Percentiles rank a stretch among this genome's conserved stretches.
These are phyloP conservation scores for Microsporum audouinii DNA, from an alignment of 2,329 filamentous ascomycete genomes.

Conservation along the genomic window DNA sequence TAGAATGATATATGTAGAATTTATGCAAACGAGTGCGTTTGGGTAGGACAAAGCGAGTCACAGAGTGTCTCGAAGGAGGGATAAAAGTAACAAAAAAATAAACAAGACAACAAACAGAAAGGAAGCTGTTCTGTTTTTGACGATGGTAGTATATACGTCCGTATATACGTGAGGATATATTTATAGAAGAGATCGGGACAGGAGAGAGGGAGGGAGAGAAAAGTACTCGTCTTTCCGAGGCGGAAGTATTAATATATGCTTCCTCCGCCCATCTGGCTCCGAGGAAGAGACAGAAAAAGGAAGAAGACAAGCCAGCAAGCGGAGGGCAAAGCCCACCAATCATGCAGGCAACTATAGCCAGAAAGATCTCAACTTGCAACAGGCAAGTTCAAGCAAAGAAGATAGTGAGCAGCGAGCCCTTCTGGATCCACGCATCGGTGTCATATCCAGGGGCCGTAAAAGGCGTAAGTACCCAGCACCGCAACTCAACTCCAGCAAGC, in stretches of 20 bases:
- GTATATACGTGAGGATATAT: not conserved
- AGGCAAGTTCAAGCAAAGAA: not conserved
- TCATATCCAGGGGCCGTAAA: not conserved
- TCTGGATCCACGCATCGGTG: not conserved
- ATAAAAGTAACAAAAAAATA: not conserved
- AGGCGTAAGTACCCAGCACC: not conserved
- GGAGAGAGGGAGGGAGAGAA: not conserved
- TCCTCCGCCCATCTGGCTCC: not conserved
- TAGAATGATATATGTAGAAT: not conserved
- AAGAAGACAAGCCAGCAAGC: not conserved
- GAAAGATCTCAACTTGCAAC: not conserved
- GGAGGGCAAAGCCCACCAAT: not conserved
- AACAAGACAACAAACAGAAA: conserved; percentile 6
- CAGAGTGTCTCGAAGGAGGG: not conserved
- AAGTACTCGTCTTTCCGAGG: not conserved
- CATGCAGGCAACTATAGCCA: not conserved
- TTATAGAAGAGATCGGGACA: not conserved
- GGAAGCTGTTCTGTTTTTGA: not conserved
- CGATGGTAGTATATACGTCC: not conserved
- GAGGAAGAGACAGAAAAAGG: not conserved
- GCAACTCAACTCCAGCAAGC: not conserved
- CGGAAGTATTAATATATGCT: not conserved
- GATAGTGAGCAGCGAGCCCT: not conserved
- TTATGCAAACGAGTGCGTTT: not conserved
- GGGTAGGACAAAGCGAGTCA: not conserved